These are phyloP conservation scores for Trichoderma breve DNA, from an alignment of 2,329 filamentous ascomycete species.

Conservation along the genomic window DNA sequence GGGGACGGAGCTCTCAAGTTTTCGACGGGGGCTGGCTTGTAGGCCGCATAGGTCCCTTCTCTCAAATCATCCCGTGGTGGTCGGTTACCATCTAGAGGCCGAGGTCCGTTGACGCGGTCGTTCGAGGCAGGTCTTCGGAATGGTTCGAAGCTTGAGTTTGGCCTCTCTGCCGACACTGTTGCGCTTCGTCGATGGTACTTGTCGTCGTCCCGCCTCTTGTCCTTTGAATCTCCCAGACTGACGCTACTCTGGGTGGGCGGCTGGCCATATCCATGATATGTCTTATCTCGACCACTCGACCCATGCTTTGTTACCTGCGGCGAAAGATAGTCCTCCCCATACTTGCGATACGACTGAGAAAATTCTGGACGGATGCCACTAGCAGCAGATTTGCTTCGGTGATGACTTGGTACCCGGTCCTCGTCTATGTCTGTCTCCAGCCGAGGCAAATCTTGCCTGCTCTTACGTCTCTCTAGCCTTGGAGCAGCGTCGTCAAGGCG, in stretches of 20 bases:
- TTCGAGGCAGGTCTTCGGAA: slow-evolving; percentile 33
- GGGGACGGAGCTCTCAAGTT: slow-evolving; percentile 23
- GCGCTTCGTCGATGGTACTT: slow-evolving; percentile 28
- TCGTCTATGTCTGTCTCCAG: slow-evolving; percentile 43
- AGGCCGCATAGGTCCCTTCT: slow-evolving; percentile 33
- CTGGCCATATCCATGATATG: slow-evolving; percentile 36
- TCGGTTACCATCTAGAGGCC: slow-evolving; percentile 29
- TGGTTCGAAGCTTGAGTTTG: slow-evolving; percentile 29
- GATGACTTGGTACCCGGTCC: slow-evolving; percentile 31
- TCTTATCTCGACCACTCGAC: slow-evolving; percentile 42
- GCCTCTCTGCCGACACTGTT: slow-evolving; percentile 29
- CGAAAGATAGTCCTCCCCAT: slow-evolving; percentile 39
- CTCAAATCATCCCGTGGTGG: slow-evolving; percentile 29
- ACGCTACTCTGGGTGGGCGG: slow-evolving; percentile 34
- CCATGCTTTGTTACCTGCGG: slow-evolving; percentile 44
- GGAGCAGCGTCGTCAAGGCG: not conserved
- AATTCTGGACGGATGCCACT: slow-evolving; percentile 33
- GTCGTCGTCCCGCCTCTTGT: slow-evolving; percentile 28
- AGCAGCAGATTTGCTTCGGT: slow-evolving; percentile 38
- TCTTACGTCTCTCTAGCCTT: slow-evolving; percentile 31
- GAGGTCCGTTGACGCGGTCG: slow-evolving; percentile 33
- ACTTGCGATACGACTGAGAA: slow-evolving; percentile 29
- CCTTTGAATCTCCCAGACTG: slow-evolving; percentile 23
- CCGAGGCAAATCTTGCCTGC: slow-evolving; percentile 42
- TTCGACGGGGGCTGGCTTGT: slow-evolving; percentile 26